phyloP scores from a whole-genome alignment of 169 alveolate genomes.

The Miamiensis avidus region DNA sequence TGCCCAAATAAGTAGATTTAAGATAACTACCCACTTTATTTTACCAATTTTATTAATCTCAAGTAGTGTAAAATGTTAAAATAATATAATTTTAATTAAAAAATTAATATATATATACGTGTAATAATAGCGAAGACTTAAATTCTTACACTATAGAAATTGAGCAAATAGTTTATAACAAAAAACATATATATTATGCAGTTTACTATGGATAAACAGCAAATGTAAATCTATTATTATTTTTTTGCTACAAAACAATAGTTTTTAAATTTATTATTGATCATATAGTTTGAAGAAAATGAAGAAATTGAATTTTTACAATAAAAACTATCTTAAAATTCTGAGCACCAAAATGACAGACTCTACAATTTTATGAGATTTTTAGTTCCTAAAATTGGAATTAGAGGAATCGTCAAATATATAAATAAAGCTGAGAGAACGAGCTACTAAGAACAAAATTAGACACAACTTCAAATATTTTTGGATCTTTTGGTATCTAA shows the following conservation, averaged over 20 bases:
- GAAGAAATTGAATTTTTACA: not conserved
- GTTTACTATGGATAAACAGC: not conserved
- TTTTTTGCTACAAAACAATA: too few species aligned
- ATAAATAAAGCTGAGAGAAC: not conserved
- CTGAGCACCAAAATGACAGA: not conserved
- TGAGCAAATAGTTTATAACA: not conserved
- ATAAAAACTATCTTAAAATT: not conserved
- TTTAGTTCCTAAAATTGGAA: not conserved
- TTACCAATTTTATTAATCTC: too few species aligned
- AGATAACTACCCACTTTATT: not conserved
- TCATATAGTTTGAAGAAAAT: not conserved
- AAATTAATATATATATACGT: too few species aligned
- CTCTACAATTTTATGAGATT: too few species aligned
- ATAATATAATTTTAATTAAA: too few species aligned
- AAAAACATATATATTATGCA: too few species aligned
- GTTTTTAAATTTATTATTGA: too few species aligned
- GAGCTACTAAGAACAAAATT: not conserved
- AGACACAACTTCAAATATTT: not conserved
- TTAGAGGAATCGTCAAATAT: not conserved
- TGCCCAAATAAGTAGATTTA: not conserved
- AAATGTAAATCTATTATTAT: not conserved
- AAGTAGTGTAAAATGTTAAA: not conserved
- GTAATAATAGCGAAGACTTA: not conserved
- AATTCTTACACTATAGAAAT: not conserved
- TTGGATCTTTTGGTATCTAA: not conserved